phyloP scores from a whole-genome alignment of 2,329 filamentous ascomycete species.

The Cordyceps fumosorosea region DNA sequence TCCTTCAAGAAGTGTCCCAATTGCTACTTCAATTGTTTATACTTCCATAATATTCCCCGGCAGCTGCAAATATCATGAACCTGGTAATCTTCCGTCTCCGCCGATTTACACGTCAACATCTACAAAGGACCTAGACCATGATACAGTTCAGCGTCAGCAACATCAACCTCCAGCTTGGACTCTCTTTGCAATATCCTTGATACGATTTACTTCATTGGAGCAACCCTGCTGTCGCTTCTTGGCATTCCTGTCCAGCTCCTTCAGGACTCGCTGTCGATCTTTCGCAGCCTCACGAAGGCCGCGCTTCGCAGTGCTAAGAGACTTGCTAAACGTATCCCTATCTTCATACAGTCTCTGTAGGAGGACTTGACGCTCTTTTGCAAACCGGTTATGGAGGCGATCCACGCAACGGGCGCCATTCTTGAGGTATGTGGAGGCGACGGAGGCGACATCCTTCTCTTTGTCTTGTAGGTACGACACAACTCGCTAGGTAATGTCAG shows the following conservation, averaged over 20 bases:
- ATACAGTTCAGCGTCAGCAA: neutral
- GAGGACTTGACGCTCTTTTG: neutral
- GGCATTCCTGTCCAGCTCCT: neutral
- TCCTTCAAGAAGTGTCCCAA: neutral
- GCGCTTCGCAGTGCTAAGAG: neutral
- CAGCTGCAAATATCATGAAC: too few relatives aligned
- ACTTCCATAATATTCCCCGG: too few relatives aligned
- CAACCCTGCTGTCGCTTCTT: neutral
- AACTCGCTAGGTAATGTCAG: neutral
- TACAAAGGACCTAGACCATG: neutral
- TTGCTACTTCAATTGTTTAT: too few relatives aligned
- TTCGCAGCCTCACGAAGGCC: neutral
- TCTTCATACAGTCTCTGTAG: neutral
- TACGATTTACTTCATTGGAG: neutral
- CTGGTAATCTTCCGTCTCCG: too few relatives aligned
- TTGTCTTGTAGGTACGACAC: neutral
- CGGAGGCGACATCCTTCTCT: neutral
- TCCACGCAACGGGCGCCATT: neutral
- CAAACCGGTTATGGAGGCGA: neutral
- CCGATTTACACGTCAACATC: too few relatives aligned
- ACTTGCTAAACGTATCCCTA: neutral
- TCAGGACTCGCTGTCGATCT: slow-evolving; percentile 3
- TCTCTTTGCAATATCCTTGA: neutral
- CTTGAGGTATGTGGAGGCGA: neutral
- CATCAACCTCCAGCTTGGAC: neutral